Conservation (phyloP, 805 yeast genomes). For the Monosporozyma aquatica region DNA sequence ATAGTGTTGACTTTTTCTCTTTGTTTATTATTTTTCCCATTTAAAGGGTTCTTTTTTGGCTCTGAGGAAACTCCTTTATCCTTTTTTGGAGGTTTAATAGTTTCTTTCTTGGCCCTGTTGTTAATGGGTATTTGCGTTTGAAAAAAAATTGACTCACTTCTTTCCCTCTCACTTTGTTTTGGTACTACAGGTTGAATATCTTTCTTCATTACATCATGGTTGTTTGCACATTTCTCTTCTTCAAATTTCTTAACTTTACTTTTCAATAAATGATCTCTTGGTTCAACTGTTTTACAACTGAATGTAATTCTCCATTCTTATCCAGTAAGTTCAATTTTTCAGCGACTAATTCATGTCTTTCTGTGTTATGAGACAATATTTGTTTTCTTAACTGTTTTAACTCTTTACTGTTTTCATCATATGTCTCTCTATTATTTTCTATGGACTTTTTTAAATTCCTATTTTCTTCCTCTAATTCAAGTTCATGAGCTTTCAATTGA, state of each 20-base stretch:
- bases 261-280: not conserved
- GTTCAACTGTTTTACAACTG: conserved; percentile 2
- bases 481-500: conserved; percentile 23
- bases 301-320: conserved; percentile 10
- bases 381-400: conserved; percentile 15
- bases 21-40: not conserved
- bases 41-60: not conserved
- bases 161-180: not conserved
- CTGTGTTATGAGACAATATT: conserved; percentile 13
- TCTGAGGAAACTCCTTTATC: no score
- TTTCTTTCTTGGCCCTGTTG: not conserved
- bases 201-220: not conserved
- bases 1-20: not conserved
- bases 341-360: conserved; percentile 14
- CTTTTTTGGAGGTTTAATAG: not conserved
- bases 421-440: conserved; percentile 12
- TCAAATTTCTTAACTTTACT: not conserved
- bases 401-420: conserved; percentile 16
- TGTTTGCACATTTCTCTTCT: not conserved
- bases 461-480: conserved; percentile 24
- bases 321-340: conserved; percentile 23
- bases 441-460: conserved; percentile 15
- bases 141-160: not conserved
- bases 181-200: not conserved
- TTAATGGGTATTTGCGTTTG: not conserved